These are phyloP conservation scores for Fusarium torreyae DNA, from an alignment of 2,329 filamentous ascomycete genomes.

Conservation along the genomic window DNA sequence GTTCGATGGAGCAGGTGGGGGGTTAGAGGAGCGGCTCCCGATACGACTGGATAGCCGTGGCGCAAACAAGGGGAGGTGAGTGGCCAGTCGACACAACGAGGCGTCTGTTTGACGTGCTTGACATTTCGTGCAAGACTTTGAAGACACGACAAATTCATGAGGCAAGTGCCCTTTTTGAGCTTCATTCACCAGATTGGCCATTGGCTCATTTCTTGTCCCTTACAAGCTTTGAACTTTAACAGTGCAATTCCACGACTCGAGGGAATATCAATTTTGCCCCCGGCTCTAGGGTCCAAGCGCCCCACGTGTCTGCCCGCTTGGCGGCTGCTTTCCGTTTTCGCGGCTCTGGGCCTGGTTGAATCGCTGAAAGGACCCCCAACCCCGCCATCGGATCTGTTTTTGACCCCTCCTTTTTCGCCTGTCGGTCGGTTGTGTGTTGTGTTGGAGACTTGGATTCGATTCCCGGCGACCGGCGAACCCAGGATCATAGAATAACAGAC, in stretches of 20 bases:
- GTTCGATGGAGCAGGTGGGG: slow-evolving; percentile 33
- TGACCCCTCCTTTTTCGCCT: slow-evolving; percentile 13
- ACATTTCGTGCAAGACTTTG: background rate
- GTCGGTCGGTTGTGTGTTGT: background rate
- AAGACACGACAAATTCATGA: background rate
- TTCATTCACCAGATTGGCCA: background rate
- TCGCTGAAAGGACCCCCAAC: slow-evolving; percentile 7
- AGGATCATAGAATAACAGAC: too few species aligned
- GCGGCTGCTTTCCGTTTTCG: slow-evolving; percentile 27
- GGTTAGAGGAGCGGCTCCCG: slow-evolving; percentile 14
- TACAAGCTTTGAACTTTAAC: background rate
- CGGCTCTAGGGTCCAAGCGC: slow-evolving; percentile 32
- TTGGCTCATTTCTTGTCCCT: slow-evolving; percentile 1
- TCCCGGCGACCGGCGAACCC: background rate
- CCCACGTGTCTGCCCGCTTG: slow-evolving; percentile 38
- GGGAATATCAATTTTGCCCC: slow-evolving; percentile 9
- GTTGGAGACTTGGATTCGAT: slow-evolving; percentile 11
- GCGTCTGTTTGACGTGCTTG: slow-evolving; percentile 23
- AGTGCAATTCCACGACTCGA: background rate
- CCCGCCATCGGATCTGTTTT: slow-evolving; percentile 23
- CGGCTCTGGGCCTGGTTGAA: slow-evolving; percentile 26
- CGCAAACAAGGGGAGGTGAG: slow-evolving; percentile 4
- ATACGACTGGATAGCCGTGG: slow-evolving; percentile 31
- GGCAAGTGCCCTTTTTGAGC: too few species aligned
- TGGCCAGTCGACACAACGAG: slow-evolving; percentile 7